Percentiles rank a stretch among this genome's conserved stretches.
phyloP scores from a whole-genome alignment of 2,329 filamentous ascomycete genomes.

The Beauveria brongniartii region DNA sequence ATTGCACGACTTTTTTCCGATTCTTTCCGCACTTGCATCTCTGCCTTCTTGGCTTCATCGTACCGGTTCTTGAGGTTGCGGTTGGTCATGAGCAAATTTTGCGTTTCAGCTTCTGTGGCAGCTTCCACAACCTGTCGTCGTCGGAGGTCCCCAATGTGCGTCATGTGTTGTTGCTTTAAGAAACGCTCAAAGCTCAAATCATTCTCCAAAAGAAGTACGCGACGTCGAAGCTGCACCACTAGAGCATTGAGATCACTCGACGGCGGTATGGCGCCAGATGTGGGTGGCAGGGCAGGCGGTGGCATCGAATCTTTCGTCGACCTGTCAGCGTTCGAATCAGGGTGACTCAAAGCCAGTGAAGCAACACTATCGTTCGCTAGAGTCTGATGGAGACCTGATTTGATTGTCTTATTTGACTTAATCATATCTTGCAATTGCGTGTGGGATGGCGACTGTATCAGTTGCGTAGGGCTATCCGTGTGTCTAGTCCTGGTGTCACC shows the following conservation, averaged over 20 bases:
- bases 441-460: constrained; percentile 40
- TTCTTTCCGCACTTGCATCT: constrained; percentile 63
- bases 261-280: constrained; percentile 16
- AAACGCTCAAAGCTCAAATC: constrained; percentile 79
- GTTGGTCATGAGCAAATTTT: constrained; percentile 71
- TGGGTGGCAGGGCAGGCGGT: constrained; percentile 20
- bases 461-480: constrained; percentile 53
- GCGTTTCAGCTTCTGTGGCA: constrained; percentile 72
- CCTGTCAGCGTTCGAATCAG: constrained; percentile 37
- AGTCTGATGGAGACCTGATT: constrained; percentile 46
- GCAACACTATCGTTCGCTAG: constrained; percentile 50
- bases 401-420: constrained; percentile 50
- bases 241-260: constrained; percentile 28
- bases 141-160: constrained; percentile 71
- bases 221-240: constrained; percentile 55
- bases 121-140: constrained; percentile 68
- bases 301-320: constrained; percentile 21
- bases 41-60: constrained; percentile 62
- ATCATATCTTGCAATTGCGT: constrained; percentile 53
- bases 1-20: constrained; percentile 63
- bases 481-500: constrained; percentile 30
- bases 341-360: constrained; percentile 44
- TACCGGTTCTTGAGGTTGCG: constrained; percentile 64
- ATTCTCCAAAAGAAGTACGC: constrained; percentile 69
- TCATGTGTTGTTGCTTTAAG: constrained; percentile 74